A percentile compares a stretch with the other conserved stretches of the same genome.
Conservation (phyloP, 345 rosid genomes). For the Boechera retrofracta region DNA sequence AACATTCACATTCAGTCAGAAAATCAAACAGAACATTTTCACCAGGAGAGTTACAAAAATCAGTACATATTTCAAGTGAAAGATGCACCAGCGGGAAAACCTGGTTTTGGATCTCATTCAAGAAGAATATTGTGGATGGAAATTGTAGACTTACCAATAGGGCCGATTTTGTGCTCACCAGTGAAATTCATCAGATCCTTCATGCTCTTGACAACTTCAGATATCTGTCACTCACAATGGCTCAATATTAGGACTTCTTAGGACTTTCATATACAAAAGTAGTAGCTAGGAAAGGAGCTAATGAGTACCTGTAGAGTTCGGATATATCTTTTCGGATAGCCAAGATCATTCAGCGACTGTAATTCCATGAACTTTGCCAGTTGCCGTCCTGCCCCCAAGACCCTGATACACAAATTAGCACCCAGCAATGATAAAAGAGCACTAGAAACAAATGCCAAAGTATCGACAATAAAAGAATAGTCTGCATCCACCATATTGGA, state of each 20-base stretch:
- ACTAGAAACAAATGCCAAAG: not conserved
- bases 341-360: slow-evolving; percentile 59
- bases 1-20: slow-evolving; percentile 3
- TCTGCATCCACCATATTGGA: slow-evolving; percentile 1
- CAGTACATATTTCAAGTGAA: not conserved
- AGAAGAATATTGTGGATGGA: not conserved
- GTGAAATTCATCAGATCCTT: slow-evolving; percentile 89
- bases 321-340: slow-evolving; percentile 64
- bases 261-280: slow-evolving; percentile 16
- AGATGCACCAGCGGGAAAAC: not conserved
- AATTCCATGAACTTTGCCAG: slow-evolving; percentile 79
- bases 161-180: slow-evolving; percentile 72
- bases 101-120: slow-evolving; percentile 19
- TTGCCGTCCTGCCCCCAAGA: slow-evolving; percentile 80
- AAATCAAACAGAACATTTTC: not conserved
- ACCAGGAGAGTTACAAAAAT: slow-evolving; percentile 4
- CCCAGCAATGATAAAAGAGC: slow-evolving; percentile 1
- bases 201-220: slow-evolving; percentile 98
- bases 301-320: slow-evolving; percentile 87
- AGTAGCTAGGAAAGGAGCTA: slow-evolving; percentile 15
- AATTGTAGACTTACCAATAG: slow-evolving; percentile 62
- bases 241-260: not conserved
- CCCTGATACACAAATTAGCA: slow-evolving; percentile 54
- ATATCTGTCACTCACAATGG: slow-evolving; percentile 56
- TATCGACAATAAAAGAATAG: not conserved